These are phyloP conservation scores for Aspergillus versicolor DNA, from an alignment of 2,329 filamentous ascomycete genomes.

Conservation along the genomic window DNA sequence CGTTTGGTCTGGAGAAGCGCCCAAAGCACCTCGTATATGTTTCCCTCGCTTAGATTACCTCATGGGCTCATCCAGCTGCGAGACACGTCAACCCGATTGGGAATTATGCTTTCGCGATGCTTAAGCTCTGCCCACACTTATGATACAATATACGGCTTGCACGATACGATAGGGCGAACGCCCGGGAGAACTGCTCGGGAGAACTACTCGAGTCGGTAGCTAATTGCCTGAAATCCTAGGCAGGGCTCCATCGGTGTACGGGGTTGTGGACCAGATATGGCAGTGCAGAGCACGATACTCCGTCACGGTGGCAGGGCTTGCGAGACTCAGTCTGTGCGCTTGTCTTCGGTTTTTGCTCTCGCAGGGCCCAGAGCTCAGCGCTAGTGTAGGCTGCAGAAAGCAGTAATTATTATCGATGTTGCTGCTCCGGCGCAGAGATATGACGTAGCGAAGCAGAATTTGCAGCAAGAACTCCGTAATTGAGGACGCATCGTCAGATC, in stretches of 20 bases:
- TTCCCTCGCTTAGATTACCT: neutral
- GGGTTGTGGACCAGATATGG: neutral
- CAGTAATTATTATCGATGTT: neutral
- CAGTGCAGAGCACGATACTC: neutral
- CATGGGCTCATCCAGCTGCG: neutral
- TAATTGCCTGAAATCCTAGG: too few relatives aligned
- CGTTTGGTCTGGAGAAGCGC: neutral
- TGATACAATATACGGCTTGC: neutral
- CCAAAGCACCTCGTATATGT: neutral
- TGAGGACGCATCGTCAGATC: neutral
- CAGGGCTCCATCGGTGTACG: neutral
- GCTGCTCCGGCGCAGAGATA: neutral
- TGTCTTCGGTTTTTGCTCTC: neutral
- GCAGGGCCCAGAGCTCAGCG: neutral
- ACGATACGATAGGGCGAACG: neutral
- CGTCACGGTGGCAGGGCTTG: neutral
- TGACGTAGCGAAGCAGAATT: constrained; percentile 8
- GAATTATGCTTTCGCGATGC: constrained; percentile 4
- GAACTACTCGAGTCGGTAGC: too few relatives aligned
- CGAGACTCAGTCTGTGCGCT: constrained; percentile 1
- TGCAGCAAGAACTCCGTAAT: neutral
- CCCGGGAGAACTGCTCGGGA: too few relatives aligned
- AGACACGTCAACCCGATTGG: constrained; percentile 8
- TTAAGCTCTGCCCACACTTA: neutral
- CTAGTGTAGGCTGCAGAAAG: constrained; percentile 2